A percentile compares a stretch with the other conserved stretches of the same genome.
Conservation (phyloP, 331 rosid species). For the Pyracantha coccinea region DNA sequence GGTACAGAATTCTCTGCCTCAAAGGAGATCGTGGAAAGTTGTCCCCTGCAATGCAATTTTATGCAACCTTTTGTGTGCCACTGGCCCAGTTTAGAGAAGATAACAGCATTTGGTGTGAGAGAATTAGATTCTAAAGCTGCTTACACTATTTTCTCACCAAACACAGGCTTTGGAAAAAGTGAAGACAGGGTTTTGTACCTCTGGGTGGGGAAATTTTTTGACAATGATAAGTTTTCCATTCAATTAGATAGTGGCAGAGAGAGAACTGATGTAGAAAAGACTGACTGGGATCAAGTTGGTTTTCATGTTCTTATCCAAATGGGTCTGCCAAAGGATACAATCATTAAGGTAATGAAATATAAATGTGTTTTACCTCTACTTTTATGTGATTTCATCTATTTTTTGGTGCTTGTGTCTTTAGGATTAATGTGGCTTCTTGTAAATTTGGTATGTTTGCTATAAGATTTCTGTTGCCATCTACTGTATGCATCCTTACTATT, state of each 20-base stretch:
- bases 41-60: slow-evolving; percentile 13
- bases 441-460: not conserved
- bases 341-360: slow-evolving; percentile 55
- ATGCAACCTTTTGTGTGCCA: slow-evolving; percentile 37
- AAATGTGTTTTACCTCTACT: slow-evolving; percentile 2
- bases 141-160: slow-evolving; percentile 58
- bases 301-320: slow-evolving; percentile 39
- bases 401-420: not conserved
- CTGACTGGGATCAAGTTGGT: slow-evolving; percentile 64
- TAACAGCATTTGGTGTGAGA: slow-evolving; percentile 37
- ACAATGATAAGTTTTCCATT: slow-evolving; percentile 29
- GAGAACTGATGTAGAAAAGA: slow-evolving; percentile 35
- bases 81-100: slow-evolving; percentile 82
- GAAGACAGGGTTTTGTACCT: slow-evolving; percentile 48
- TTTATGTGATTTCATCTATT: not conserved
- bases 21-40: slow-evolving; percentile 30
- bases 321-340: slow-evolving; percentile 54
- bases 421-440: not conserved
- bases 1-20: slow-evolving; percentile 23
- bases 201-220: slow-evolving; percentile 79
- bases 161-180: slow-evolving; percentile 23
- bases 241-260: slow-evolving; percentile 40
- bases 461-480: not conserved
- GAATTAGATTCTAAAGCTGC: slow-evolving; percentile 68
- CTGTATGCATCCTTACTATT: not conserved